These are phyloP conservation scores for Lachancea mirantina DNA, from an alignment of 805 yeast genomes.

Conservation along the genomic window DNA sequence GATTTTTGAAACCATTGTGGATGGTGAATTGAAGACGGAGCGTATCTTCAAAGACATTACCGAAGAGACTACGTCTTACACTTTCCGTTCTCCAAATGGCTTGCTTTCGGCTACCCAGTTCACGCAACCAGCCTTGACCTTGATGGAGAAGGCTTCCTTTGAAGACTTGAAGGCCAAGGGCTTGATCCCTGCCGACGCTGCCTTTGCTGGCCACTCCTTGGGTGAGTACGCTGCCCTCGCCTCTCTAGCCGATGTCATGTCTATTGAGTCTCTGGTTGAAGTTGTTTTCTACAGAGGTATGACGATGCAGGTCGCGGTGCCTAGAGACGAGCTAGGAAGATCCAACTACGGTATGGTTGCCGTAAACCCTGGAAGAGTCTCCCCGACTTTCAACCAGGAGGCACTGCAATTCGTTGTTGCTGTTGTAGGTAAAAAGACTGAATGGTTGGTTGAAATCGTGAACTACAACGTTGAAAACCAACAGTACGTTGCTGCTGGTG, in stretches of 20 bases:
- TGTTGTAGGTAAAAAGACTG: constrained; percentile 73
- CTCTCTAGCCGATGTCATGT: constrained; percentile 97
- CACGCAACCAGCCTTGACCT: constrained; percentile 97
- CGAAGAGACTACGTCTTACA: constrained; percentile 71
- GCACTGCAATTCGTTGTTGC: constrained; percentile 93
- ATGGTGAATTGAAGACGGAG: constrained; percentile 80
- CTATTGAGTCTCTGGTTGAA: constrained; percentile 93
- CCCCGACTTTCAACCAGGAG: constrained; percentile 81
- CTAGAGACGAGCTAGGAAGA: constrained; percentile 90
- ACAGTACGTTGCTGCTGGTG: constrained; percentile 99
- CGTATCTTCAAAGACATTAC: constrained; percentile 91
- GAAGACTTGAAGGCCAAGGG: constrained; percentile 97
- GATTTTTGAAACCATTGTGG: constrained; percentile 94
- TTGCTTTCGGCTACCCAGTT: constrained; percentile 96
- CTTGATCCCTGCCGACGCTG: constrained; percentile 82
- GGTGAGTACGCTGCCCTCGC: constrained; percentile 99
- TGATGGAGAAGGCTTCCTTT: constrained; percentile 98
- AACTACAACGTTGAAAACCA: constrained; percentile 97
- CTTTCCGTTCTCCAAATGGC: constrained; percentile 91
- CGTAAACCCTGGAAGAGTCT: constrained; percentile 90
- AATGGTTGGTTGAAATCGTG: constrained; percentile 95
- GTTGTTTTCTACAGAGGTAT: constrained; percentile 99
- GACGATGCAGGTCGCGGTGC: constrained; percentile 99
- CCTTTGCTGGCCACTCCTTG: constrained; percentile 98
- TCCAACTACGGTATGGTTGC: constrained; percentile 99